phyloP scores from a whole-genome alignment of 805 yeast species.

The Kodamaea fukazawae region DNA sequence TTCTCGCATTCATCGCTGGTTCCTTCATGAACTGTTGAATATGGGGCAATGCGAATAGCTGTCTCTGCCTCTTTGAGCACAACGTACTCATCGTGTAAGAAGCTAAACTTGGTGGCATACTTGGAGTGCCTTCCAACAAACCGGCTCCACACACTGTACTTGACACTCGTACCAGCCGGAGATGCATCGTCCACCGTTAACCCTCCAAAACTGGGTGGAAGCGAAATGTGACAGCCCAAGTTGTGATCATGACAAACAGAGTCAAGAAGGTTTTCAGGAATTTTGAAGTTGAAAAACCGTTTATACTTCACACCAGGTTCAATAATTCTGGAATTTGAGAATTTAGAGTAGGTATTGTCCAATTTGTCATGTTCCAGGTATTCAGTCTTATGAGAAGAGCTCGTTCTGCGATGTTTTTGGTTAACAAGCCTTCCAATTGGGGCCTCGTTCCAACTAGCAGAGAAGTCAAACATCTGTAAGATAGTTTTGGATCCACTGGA shows the following conservation, averaged over 20 bases:
- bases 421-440: slow-evolving; percentile 29
- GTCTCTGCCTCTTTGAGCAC: slow-evolving; percentile 31
- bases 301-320: slow-evolving; percentile 28
- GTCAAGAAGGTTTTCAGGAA: slow-evolving; percentile 38
- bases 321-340: slow-evolving; percentile 11
- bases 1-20: neutral
- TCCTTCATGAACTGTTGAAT: neutral
- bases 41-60: slow-evolving; percentile 25
- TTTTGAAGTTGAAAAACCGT: slow-evolving; percentile 41
- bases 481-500: slow-evolving; percentile 5
- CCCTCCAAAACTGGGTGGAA: slow-evolving; percentile 37
- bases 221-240: slow-evolving; percentile 24
- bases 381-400: too few relatives aligned
- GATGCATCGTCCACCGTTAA: slow-evolving; percentile 27
- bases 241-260: slow-evolving; percentile 29
- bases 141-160: slow-evolving; percentile 35
- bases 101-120: slow-evolving; percentile 30
- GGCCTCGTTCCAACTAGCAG: slow-evolving; percentile 49
- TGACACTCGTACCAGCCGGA: slow-evolving; percentile 22
- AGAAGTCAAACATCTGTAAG: slow-evolving; percentile 43
- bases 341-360: slow-evolving; percentile 23
- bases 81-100: slow-evolving; percentile 39
- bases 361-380: slow-evolving; percentile 1
- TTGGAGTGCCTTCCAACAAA: slow-evolving; percentile 39
- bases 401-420: too few relatives aligned